Evolutionary conservation across 352 stramenopile species (phyloP), one percentile per base, ranked within the genome.

Genomic region (Pythium brassicae): DNA sequence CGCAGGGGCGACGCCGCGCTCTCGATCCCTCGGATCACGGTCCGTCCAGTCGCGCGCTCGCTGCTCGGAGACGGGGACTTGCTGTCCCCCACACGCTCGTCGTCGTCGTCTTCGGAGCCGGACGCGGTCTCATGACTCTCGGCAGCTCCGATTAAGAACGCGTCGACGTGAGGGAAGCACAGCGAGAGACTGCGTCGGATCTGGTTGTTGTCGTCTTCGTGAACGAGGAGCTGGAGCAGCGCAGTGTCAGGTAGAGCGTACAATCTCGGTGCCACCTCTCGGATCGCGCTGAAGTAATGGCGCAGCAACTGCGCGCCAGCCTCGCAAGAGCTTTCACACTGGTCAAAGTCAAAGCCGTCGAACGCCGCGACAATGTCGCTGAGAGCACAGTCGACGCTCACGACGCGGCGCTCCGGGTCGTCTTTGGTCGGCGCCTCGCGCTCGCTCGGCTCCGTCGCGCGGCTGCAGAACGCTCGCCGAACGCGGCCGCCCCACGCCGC

Each of bases 341-440:
- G 14, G 14, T 80, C 69, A 40, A 88, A 88, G 32, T 88, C 71
- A 50, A 88, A 88, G 14, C 50, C 69, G n/a, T 72, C 57, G 43
- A 86, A 88, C 22, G 57, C 72, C n/a, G 66, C 25, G 14, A 74
- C 44, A 27, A 85, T 57, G 14, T 71, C 72, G 39, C 71, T 55
- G 23, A 88, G 53, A 3, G 72, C 68, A 34, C 71, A 86, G 11
- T 34, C 12, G 11, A 14, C 34, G 9, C 35, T 8, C 22, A 27
- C 48, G 74, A 56, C 7, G n/a, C 12, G 12, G n/a, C 19, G 14
- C 40, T 39, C 29, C 14, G 8, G 2, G 19, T 6, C 17, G 20
- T 23, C 17, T 42, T 8, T 40, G 27, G n/a, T n/a, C 26, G 11
- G n/a, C 9, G 35, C 23, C 8, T 11, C 17, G 11, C n/a, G 26